Conservation (phyloP, 768 basidiomycete genomes). For the Termitomyces sp. region DNA sequence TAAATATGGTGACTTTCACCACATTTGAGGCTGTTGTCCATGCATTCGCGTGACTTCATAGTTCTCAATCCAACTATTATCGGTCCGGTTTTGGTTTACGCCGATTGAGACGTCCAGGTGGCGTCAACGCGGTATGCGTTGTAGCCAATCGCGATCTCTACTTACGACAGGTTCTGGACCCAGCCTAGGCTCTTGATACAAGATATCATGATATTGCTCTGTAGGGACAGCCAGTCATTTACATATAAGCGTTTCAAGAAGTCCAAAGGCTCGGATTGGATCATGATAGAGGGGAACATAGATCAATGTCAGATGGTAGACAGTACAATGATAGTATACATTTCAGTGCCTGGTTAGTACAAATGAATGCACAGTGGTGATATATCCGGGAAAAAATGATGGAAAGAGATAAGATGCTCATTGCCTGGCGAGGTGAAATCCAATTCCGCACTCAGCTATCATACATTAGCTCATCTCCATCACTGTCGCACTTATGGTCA, state of each 20-base stretch:
- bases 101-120: background rate
- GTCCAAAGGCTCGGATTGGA: background rate
- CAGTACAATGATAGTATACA: background rate
- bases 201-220: background rate
- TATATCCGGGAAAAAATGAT: background rate
- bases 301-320: background rate
- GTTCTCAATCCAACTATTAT: background rate
- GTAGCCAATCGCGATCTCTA: background rate
- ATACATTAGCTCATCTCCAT: conserved; percentile 18
- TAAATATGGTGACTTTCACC: conserved; percentile 82
- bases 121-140: background rate
- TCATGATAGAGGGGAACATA: background rate
- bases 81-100: background rate
- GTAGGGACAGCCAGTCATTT: background rate
- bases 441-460: conserved; percentile 8
- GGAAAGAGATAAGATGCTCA: background rate
- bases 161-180: background rate
- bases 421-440: background rate
- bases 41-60: conserved; percentile 19
- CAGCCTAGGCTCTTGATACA: background rate
- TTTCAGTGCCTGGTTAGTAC: background rate
- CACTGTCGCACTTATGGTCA: conserved; percentile 16
- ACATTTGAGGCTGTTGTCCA: conserved; percentile 64
- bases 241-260: background rate
- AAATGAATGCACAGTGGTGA: background rate